Conservation (phyloP, 768 basidiomycete genomes). For the Trametes coccinea region DNA sequence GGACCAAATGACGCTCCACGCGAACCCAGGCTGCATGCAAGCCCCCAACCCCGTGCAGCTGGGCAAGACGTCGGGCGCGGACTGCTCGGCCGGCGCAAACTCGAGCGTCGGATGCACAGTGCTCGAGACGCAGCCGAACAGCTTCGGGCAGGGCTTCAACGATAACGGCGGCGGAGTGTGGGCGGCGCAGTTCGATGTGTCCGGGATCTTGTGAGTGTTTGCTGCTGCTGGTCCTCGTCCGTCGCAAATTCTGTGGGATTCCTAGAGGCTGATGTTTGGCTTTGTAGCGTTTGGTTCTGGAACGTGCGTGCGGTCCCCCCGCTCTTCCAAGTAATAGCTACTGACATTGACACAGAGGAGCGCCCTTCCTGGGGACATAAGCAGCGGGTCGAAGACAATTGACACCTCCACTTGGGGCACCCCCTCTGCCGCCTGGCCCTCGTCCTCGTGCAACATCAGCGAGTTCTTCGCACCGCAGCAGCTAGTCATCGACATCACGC, state of each 20-base stretch:
- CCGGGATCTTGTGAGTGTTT: slow-evolving; percentile 45
- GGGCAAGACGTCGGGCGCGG: slow-evolving; percentile 30
- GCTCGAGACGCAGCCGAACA: slow-evolving; percentile 36
- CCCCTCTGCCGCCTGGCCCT: slow-evolving; percentile 45
- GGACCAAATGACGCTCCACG: slow-evolving; percentile 63
- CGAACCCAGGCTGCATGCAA: slow-evolving; percentile 37
- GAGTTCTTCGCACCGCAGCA: slow-evolving; percentile 49
- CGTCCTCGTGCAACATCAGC: slow-evolving; percentile 41
- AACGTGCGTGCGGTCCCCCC: slow-evolving; percentile 30
- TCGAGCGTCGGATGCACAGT: slow-evolving; percentile 22
- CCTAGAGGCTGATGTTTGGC: not conserved
- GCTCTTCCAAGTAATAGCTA: too few relatives aligned
- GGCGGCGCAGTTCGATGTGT: slow-evolving; percentile 64
- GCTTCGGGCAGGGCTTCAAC: slow-evolving; percentile 44
- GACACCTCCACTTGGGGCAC: slow-evolving; percentile 44
- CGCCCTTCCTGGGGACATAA: slow-evolving; percentile 39
- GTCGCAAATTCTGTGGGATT: not conserved
- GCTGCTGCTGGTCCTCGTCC: not conserved
- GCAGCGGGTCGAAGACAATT: slow-evolving; percentile 34
- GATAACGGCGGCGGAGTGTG: slow-evolving; percentile 58
- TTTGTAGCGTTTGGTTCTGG: slow-evolving; percentile 51
- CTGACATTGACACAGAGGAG: slow-evolving; percentile 31
- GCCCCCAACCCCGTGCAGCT: slow-evolving; percentile 34
- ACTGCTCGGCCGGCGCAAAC: slow-evolving; percentile 34
- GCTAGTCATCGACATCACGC: slow-evolving; percentile 55